Evolutionary conservation across 2,329 filamentous ascomycete species (phyloP), one percentile per base, ranked within the genome.

Genomic region (Aspergillus glaucus): DNA sequence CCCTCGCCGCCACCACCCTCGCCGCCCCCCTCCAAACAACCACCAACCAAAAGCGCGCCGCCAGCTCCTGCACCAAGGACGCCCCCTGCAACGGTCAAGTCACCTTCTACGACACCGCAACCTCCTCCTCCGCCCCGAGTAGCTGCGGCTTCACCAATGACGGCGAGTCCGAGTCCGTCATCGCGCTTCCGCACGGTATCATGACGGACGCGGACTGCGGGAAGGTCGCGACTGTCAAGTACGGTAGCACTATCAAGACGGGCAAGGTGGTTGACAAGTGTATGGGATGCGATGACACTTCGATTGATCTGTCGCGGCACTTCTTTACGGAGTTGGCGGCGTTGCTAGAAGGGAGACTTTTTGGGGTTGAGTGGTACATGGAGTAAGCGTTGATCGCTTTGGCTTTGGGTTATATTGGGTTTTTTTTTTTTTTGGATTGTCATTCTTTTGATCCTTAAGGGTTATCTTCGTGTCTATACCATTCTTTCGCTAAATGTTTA

Each of bases 261-360:
- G 87, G 81, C 52, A 77, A 59, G 3, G 80, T 91, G 52, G 78
- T 78, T 46, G 88, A 93, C 74, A 88, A 87, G 73, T 93, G 88
- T 76, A 79, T 80, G 70, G 84, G 84, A 58, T 93, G 88, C 67
- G 61, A 44, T 52, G 46, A 59, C 30, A 55, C 65, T 37, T 72
- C 76, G 59, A 79, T 89, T 44, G 86, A 89, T 60, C 75, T 85
- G 56, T 80, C 78, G 55, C 68, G 74, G 52, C 74, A 76, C 57
- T 69, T 78, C 52, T 86, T 83, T 68, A 54, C 60, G n/a, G 70
- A 75, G 17, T 71, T 87, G 40, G 65, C 65, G 22, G 45, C 50
- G 8, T 45, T 63, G 8, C 50, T 46, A 17, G 64, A 62, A 37
- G 75, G 74, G 45, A 72, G 75, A 55, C 60, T 76, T 46, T 12